Conservation (phyloP, 1,284 basidiomycete genomes). For the Ganoderma sp. region DNA sequence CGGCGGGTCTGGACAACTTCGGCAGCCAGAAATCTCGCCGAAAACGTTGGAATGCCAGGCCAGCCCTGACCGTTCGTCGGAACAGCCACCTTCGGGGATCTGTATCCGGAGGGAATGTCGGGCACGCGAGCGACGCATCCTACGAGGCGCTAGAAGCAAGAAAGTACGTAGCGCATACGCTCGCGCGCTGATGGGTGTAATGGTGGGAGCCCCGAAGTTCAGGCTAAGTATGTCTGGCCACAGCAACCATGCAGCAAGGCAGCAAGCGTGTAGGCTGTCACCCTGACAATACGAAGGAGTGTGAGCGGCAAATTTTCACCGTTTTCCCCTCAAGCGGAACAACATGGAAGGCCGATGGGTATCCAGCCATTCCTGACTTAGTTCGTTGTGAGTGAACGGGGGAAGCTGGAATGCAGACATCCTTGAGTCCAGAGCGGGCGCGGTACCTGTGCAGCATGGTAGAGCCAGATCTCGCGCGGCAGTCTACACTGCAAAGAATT, state of each 20-base stretch:
- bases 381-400: not conserved
- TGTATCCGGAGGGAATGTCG: not conserved
- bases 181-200: slow-evolving; percentile 2
- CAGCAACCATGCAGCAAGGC: not conserved
- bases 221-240: not conserved
- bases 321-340: not conserved
- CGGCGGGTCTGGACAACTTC: slow-evolving; percentile 17
- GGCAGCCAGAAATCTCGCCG: slow-evolving; percentile 20
- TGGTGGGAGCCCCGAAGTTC: slow-evolving; percentile 1
- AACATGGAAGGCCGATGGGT: not conserved
- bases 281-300: slow-evolving; percentile 15
- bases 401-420: not conserved
- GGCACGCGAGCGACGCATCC: not conserved
- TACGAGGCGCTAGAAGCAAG: slow-evolving; percentile 16
- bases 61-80: not conserved
- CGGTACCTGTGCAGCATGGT: not conserved
- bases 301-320: not conserved
- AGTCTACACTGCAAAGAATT: not conserved
- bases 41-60: not conserved
- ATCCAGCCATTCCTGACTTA: not conserved
- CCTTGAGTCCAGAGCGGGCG: not conserved
- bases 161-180: not conserved
- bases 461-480: not conserved
- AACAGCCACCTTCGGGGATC: not conserved
- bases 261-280: slow-evolving; percentile 4